Percentiles rank a stretch among this genome's conserved stretches.
These are phyloP conservation scores for Pulveroboletus sp. DNA, from an alignment of 1,284 basidiomycete species.

Conservation along the genomic window DNA sequence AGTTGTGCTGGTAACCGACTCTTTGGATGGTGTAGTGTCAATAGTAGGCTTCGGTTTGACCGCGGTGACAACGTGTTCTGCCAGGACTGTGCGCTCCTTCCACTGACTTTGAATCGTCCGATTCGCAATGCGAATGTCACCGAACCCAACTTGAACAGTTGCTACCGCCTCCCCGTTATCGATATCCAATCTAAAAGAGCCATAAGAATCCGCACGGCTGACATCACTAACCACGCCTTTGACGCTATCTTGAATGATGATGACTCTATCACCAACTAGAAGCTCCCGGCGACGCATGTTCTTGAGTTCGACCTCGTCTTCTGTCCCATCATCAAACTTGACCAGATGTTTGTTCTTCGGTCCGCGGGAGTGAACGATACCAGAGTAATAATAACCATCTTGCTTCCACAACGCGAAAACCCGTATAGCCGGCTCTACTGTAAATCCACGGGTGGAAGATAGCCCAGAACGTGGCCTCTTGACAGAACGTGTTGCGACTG, in stretches of 20 bases:
- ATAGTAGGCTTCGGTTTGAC: slow-evolving; percentile 29
- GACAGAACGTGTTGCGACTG: slow-evolving; percentile 25
- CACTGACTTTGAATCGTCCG: slow-evolving; percentile 48
- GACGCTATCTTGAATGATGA: slow-evolving; percentile 32
- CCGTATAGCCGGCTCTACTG: slow-evolving; percentile 38
- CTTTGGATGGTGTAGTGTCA: slow-evolving; percentile 44
- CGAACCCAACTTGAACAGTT: slow-evolving; percentile 26
- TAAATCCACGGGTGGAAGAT: slow-evolving; percentile 24
- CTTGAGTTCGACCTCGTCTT: slow-evolving; percentile 43
- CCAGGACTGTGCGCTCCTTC: slow-evolving; percentile 45
- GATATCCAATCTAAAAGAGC: slow-evolving; percentile 37
- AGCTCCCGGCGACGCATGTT: slow-evolving; percentile 54
- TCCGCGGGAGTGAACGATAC: slow-evolving; percentile 42
- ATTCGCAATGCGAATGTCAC: slow-evolving; percentile 44
- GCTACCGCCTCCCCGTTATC: slow-evolving; percentile 37
- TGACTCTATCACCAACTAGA: slow-evolving; percentile 52
- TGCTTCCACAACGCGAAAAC: slow-evolving; percentile 67
- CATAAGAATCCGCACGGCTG: slow-evolving; percentile 31
- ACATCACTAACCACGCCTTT: slow-evolving; percentile 38
- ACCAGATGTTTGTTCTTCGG: slow-evolving; percentile 40
- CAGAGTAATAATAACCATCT: slow-evolving; percentile 60
- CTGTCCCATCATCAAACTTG: slow-evolving; percentile 58
- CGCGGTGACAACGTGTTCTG: slow-evolving; percentile 41
- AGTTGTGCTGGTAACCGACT: slow-evolving; percentile 29
- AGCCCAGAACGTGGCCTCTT: slow-evolving; percentile 31